phyloP scores from a whole-genome alignment of 768 basidiomycete species.

The Calvatia gigantea region DNA sequence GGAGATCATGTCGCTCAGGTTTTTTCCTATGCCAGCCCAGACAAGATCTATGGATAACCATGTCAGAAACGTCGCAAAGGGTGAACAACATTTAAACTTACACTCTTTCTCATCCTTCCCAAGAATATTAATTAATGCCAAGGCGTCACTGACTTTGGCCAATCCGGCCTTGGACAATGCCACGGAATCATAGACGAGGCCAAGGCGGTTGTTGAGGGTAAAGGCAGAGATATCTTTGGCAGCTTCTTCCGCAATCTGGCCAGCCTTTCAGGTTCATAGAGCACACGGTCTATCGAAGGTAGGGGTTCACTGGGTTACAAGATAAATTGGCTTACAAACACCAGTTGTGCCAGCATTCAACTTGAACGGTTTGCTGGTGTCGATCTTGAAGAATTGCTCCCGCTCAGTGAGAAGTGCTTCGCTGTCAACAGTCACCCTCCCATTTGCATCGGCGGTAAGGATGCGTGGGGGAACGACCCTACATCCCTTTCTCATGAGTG shows the following conservation, averaged over 20 bases:
- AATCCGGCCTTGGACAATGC: slow-evolving; percentile 82
- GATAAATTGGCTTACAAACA: slow-evolving; percentile 60
- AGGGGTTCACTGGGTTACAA: background rate
- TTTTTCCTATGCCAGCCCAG: slow-evolving; percentile 67
- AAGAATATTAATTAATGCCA: slow-evolving; percentile 69
- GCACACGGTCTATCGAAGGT: slow-evolving; percentile 62
- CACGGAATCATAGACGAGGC: slow-evolving; percentile 80
- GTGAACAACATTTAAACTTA: slow-evolving; percentile 27
- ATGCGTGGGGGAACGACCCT: slow-evolving; percentile 84
- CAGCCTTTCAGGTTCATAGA: slow-evolving; percentile 80
- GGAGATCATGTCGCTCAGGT: slow-evolving; percentile 48
- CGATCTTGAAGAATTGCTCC: slow-evolving; percentile 65
- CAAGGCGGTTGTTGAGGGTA: slow-evolving; percentile 83
- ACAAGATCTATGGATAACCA: slow-evolving; percentile 65
- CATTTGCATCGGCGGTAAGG: slow-evolving; percentile 54
- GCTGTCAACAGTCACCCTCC: slow-evolving; percentile 57
- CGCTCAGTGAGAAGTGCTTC: slow-evolving; percentile 63
- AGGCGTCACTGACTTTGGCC: slow-evolving; percentile 67
- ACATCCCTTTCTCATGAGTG: slow-evolving; percentile 1
- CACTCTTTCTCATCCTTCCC: slow-evolving; percentile 70
- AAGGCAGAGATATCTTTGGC: slow-evolving; percentile 63
- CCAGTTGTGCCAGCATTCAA: slow-evolving; percentile 87
- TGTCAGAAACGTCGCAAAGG: background rate
- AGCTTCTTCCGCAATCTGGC: slow-evolving; percentile 76
- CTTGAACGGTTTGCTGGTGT: slow-evolving; percentile 79